phyloP scores from a whole-genome alignment of 225 moss, liverwort and hornwort species.

The Straminergon stramineum region DNA sequence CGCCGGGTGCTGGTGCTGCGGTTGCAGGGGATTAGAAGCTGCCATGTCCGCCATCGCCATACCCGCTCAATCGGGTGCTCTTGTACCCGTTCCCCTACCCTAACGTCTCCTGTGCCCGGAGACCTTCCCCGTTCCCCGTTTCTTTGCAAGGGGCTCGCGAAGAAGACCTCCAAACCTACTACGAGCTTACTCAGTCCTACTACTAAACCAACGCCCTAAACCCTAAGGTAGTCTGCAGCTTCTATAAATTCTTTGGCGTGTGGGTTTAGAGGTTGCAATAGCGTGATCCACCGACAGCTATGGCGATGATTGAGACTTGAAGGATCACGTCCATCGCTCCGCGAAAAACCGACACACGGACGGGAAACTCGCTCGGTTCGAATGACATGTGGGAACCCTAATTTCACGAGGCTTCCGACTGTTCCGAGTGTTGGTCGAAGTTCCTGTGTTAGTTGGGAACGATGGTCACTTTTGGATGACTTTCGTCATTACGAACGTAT shows the following conservation, averaged over 20 bases:
- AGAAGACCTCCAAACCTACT: neutral
- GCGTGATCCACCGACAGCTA: neutral
- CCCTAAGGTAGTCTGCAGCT: neutral
- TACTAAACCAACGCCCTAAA: neutral
- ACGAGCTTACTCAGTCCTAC: neutral
- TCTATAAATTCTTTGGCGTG: neutral
- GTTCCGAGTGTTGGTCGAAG: neutral
- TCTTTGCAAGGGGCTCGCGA: neutral
- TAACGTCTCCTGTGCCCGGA: neutral
- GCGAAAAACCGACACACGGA: neutral
- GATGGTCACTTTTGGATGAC: neutral
- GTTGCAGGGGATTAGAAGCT: slow-evolving; percentile 39
- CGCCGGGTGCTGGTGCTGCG: slow-evolving; percentile 10
- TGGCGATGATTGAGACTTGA: neutral
- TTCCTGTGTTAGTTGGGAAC: neutral
- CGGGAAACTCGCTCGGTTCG: neutral
- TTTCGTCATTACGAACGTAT: neutral
- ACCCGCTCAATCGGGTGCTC: neutral
- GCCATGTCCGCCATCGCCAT: slow-evolving; percentile 76
- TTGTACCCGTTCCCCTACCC: neutral
- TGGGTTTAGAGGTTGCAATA: neutral
- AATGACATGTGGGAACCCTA: neutral
- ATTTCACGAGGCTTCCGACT: neutral
- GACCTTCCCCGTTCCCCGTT: neutral
- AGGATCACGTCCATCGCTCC: neutral